Percentiles rank a stretch among this genome's conserved stretches.
Conservation (phyloP, 2,329 filamentous ascomycete species). For the Colletotrichum incanum region DNA sequence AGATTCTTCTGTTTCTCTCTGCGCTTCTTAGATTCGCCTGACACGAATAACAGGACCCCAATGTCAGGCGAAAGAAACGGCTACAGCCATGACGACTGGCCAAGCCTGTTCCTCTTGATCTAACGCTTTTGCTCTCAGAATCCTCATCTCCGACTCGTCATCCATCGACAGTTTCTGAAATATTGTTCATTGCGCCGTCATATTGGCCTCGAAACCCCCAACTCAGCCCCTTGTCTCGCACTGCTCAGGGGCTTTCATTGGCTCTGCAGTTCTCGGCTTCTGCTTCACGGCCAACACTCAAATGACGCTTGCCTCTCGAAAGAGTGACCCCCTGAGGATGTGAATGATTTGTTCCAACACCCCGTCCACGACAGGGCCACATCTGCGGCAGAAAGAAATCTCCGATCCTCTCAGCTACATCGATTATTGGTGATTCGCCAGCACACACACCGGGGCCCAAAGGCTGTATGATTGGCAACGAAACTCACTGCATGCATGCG, state of each 20-base stretch:
- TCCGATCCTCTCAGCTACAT: background rate
- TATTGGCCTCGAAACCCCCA: background rate
- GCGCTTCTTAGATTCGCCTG: background rate
- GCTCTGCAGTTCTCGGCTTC: constrained; percentile 5
- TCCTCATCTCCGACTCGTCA: background rate
- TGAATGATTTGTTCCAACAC: background rate
- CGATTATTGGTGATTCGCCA: constrained; percentile 1
- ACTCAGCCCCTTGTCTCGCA: background rate
- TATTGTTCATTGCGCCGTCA: background rate
- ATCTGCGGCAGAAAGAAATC: background rate
- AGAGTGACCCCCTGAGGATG: background rate
- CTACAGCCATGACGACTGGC: background rate
- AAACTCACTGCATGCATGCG: background rate
- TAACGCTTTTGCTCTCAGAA: background rate
- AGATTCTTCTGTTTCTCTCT: background rate
- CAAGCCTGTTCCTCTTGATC: background rate
- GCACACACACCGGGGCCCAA: background rate
- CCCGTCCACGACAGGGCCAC: constrained; percentile 2
- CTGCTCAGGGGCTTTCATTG: constrained; percentile 4
- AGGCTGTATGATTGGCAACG: background rate
- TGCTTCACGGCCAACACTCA: background rate
- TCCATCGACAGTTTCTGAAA: background rate
- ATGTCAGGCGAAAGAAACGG: background rate
- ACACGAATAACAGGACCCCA: background rate
- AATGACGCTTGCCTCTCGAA: background rate